Evolutionary conservation across 257 asterid species (phyloP).

Genomic region (Solanum chilense): DNA sequence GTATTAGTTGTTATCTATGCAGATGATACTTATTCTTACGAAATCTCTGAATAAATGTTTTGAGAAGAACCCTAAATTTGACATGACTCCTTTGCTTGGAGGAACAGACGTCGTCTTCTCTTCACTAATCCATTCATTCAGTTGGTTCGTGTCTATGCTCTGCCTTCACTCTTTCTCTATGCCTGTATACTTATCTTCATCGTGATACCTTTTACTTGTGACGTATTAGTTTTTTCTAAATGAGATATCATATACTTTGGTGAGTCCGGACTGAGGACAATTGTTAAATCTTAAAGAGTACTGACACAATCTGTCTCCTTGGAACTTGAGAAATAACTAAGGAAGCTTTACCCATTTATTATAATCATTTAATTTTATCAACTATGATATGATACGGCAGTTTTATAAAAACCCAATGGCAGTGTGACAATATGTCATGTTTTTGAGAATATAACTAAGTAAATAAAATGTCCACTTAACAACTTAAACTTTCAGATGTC

Average conservation of each 20-base stretch:
- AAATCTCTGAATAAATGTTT: constrained; percentile 91
- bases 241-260: background rate
- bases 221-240: background rate
- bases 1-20: constrained; percentile 23
- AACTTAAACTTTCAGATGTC: background rate
- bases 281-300: background rate
- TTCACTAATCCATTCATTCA: constrained; percentile 90
- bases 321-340: background rate
- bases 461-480: background rate
- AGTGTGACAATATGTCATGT: background rate
- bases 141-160: constrained; percentile 51
- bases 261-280: background rate
- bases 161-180: constrained; percentile 1
- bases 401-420: background rate
- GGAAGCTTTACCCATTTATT: background rate
- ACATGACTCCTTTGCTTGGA: constrained; percentile 95
- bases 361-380: background rate
- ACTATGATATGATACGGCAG: background rate
- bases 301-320: background rate
- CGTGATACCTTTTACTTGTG: background rate
- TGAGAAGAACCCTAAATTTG: constrained; percentile 94
- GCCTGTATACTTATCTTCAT: background rate
- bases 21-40: constrained; percentile 94
- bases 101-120: constrained; percentile 95
- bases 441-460: background rate